Evolutionary conservation across 306 rosid species (phyloP), one percentile per base, ranked within the genome.

Genomic region (Quillaja saponaria): DNA sequence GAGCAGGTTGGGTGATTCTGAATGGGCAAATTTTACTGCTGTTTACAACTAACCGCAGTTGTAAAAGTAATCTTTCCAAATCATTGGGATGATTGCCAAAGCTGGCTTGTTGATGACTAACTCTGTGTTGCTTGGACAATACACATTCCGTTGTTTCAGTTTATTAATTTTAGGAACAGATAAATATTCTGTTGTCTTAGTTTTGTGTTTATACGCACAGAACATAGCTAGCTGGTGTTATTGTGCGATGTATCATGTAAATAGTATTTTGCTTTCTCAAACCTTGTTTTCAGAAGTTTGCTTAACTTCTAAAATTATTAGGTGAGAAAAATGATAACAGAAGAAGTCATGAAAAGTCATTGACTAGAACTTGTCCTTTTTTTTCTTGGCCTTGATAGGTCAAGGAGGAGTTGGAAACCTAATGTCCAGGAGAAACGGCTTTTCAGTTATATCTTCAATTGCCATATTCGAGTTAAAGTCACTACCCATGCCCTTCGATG

Each of bases 391-490:
- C 61, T 48, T 73, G 63, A 75, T 38, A 89, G 99, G 84, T 45
- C 94, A 31, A 86, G 80, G 80, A 88, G 99, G 83, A 45, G 49
- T 35, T 92, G 99, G 99, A 92, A 92, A 67, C 96, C 96, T 6
- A 92, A 92, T 72, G 89, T 89, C 53, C 99, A 92, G 79, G 90
- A 76, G 51, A 92, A 92, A 80, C 81, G 96, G 61, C 96, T 92
- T 54, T 92, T 92, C 64, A 92, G 98, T 64, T 92, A 92, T 69
- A 72, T 84, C 55, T 78, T 92, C 35, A 96, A 92, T 75, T 83
- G 92, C 25, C 98, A 88, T 14, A 80, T 92, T 72, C 80, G 95
- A 48, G 87, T 86, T 5, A 88, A 92, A 81, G 94, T 92, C 46
- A 84, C 90, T 52, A 92, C 96, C 15, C 96, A 92, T 5, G 95